Evolutionary conservation across 257 asterid species (phyloP).

Genomic region (Cinchona pubescens): DNA sequence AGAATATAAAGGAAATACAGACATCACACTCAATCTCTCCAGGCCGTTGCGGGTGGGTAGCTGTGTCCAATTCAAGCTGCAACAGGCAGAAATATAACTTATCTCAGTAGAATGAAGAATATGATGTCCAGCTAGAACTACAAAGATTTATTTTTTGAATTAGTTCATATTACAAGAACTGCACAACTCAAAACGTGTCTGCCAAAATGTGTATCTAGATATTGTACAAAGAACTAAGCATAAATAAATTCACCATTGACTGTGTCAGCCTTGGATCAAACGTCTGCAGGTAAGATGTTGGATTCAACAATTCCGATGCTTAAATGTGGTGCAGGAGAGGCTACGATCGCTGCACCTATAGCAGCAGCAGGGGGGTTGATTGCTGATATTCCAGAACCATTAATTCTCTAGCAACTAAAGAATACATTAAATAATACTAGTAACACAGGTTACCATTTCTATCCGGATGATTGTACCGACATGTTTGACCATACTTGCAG

Average conservation of each 20-base stretch:
- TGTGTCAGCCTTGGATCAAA: slow-evolving; percentile 69
- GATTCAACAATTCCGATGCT: slow-evolving; percentile 61
- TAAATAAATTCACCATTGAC: slow-evolving; percentile 46
- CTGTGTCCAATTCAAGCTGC: slow-evolving; percentile 69
- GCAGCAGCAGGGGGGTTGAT: slow-evolving; percentile 52
- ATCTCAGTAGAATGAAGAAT: slow-evolving; percentile 2
- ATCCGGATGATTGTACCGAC: slow-evolving; percentile 96
- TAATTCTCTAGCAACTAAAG: not conserved
- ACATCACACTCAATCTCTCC: slow-evolving; percentile 93
- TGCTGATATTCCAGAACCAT: slow-evolving; percentile 24
- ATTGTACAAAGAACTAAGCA: slow-evolving; percentile 9
- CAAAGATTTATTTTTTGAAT: not conserved
- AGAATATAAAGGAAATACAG: slow-evolving; percentile 32
- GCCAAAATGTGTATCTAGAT: not conserved
- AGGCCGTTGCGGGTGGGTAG: slow-evolving; percentile 84
- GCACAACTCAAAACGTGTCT: not conserved
- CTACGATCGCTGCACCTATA: slow-evolving; percentile 46
- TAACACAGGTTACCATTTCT: slow-evolving; percentile 52
- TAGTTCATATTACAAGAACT: not conserved
- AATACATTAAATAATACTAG: not conserved
- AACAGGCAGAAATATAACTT: slow-evolving; percentile 33
- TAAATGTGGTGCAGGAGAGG: slow-evolving; percentile 73
- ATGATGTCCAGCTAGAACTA: not conserved
- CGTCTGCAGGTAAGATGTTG: slow-evolving; percentile 65
- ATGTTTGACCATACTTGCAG: slow-evolving; percentile 88